Evolutionary conservation across 345 rosid species (phyloP).

Genomic region (Rhizophora mangle): DNA sequence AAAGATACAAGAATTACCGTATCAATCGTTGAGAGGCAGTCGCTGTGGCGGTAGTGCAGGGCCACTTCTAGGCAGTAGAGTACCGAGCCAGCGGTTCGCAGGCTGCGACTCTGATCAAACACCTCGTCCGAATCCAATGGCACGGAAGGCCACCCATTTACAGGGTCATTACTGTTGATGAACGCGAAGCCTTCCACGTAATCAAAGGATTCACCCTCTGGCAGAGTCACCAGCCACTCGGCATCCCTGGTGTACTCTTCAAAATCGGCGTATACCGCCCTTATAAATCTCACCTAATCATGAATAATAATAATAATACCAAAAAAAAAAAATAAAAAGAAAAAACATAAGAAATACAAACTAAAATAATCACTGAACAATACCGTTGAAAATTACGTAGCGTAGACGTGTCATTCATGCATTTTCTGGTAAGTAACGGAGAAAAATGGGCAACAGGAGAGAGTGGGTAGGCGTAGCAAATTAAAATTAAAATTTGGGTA

Average conservation of each 20-base stretch:
- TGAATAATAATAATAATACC: not conserved
- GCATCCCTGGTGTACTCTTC: conserved; percentile 65
- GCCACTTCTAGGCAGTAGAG: conserved; percentile 86
- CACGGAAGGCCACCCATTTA: conserved; percentile 89
- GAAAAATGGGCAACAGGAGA: too few species aligned
- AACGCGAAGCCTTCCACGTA: conserved; percentile 91
- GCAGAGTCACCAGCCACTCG: conserved; percentile 69
- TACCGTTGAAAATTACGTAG: conserved; percentile 12
- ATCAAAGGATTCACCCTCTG: conserved; percentile 54
- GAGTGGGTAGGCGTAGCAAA: too few species aligned
- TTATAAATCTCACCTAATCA: conserved; percentile 90
- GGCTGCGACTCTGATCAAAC: conserved; percentile 45
- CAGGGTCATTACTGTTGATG: conserved; percentile 72
- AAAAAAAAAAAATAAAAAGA: too few species aligned
- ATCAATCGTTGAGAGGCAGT: conserved; percentile 45
- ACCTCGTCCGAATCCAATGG: conserved; percentile 39
- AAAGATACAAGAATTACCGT: conserved; percentile 44
- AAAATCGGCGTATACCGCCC: conserved; percentile 73
- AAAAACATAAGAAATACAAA: too few species aligned
- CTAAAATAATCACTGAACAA: not conserved
- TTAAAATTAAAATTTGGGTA: too few species aligned
- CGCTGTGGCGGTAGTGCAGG: conserved; percentile 49
- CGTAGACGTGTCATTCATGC: conserved; percentile 30
- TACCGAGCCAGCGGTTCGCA: conserved; percentile 56
- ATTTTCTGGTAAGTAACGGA: not conserved